Conservation (phyloP, 2,329 filamentous ascomycete species). For the Davidsoniella australis region DNA sequence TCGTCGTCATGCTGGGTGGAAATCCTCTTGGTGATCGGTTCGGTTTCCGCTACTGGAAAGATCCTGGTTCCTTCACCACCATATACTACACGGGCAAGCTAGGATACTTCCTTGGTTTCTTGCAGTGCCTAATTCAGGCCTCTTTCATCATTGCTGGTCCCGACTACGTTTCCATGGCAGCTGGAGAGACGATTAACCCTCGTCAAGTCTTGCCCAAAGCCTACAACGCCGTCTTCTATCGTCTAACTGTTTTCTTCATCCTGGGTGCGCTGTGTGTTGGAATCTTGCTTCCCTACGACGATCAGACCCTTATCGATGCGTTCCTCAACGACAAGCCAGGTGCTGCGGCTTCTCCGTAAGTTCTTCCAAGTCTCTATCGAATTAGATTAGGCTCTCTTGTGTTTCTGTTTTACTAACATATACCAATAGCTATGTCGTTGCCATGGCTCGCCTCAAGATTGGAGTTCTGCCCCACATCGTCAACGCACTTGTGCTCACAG, state of each 20-base stretch:
- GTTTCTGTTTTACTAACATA: background rate
- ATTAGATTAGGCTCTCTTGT: too few species aligned
- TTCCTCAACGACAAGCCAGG: constrained; percentile 42
- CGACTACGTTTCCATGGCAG: constrained; percentile 52
- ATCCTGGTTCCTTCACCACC: constrained; percentile 54
- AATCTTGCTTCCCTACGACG: constrained; percentile 54
- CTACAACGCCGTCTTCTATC: constrained; percentile 65
- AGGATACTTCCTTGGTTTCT: constrained; percentile 59
- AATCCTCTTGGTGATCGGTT: constrained; percentile 57
- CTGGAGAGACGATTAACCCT: constrained; percentile 56
- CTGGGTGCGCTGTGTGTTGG: constrained; percentile 57
- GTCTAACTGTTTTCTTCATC: constrained; percentile 59
- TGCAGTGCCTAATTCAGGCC: constrained; percentile 47
- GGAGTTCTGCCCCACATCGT: constrained; percentile 50
- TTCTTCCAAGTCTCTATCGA: background rate
- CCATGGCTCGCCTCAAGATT: constrained; percentile 50
- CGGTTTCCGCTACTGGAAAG: constrained; percentile 50
- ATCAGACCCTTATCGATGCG: constrained; percentile 40
- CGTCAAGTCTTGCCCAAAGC: constrained; percentile 53
- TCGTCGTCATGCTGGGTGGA: constrained; percentile 68
- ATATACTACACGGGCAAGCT: constrained; percentile 46
- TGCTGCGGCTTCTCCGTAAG: constrained; percentile 49
- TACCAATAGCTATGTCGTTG: constrained; percentile 28
- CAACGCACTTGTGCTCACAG: constrained; percentile 54
- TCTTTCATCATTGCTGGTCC: constrained; percentile 52